Base-by-base conservation (phyloP, 768 basidiomycete genomes). In the Amanita thiersii region DNA sequence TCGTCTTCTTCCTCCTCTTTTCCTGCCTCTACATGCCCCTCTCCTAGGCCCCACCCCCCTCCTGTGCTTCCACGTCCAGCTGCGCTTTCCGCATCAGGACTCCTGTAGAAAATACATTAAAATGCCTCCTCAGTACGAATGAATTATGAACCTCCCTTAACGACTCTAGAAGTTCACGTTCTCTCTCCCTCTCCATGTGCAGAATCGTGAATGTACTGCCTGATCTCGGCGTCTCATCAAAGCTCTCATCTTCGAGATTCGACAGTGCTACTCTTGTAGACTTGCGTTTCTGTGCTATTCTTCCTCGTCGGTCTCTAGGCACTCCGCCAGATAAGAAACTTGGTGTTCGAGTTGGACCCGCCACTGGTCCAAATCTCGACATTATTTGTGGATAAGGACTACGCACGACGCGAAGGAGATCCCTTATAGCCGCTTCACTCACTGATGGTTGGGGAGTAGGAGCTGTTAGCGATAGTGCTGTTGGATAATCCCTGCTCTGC, bases 231-330 rank as follows among this genome's bases (percentile, higher is more conserved):
- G 73, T 81, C 50, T 81, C 78, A 34, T 70, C 73, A 33, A 61
- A 58, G 6, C 50, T 38, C 11, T 75, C 68, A 24, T 72, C 67
- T 7, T 64, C 67, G 11, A 57, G 59, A 9, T 59, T 63, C 31
- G 39, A 57, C 29, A 61, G 55, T 7, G 56, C 54, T 3, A 62
- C 59, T 31, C 62, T 60, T 4, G 51, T 53, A 10, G 57, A 52
- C 15, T 55, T 56, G 15, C 56, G 65, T 50, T 77, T 75, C 46
- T 70, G 67, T 14, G 77, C 83, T 44, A 89, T 79, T 15, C 86
- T 73, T 8, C 87, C 87, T 25, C 87, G 69, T 17, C 87, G 68
- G 56, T 90, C 88, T 39, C 87, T 72, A 17, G 88, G 87, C 8
- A 74, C 62, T 5, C 79, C 81, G 2, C 77, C 82, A 4, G 80